These are phyloP conservation scores for Oemleria cerasiformis DNA, from an alignment of 306 rosid species.

Conservation along the genomic window DNA sequence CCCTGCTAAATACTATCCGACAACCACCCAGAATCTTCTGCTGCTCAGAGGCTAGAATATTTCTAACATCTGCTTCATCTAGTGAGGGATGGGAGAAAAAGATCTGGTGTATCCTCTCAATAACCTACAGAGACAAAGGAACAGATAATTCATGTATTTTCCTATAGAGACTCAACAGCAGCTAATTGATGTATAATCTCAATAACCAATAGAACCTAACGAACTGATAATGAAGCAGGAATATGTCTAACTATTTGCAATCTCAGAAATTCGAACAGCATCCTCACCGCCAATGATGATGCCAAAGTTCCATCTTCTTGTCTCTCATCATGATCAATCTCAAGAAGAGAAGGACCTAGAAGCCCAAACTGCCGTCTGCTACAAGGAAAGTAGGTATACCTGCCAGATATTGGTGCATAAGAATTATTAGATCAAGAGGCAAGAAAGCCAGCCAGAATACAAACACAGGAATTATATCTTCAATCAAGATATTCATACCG, in stretches of 20 bases:
- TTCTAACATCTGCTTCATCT: conserved; percentile 92
- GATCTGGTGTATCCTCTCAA: conserved; percentile 76
- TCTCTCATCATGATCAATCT: conserved; percentile 92
- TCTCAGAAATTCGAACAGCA: conserved; percentile 8
- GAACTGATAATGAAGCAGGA: conserved; percentile 26
- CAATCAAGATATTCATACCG: conserved; percentile 46
- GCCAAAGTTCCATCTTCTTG: conserved; percentile 92
- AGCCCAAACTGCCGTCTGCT: conserved; percentile 99
- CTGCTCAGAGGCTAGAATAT: conserved; percentile 83
- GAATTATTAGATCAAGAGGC: background rate
- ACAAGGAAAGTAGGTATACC: conserved; percentile 93
- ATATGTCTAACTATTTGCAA: conserved; percentile 13
- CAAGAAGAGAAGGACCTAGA: conserved; percentile 91
- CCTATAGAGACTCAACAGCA: conserved; percentile 38
- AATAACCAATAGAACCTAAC: conserved; percentile 53
- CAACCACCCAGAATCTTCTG: conserved; percentile 82
- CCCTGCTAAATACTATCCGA: conserved; percentile 90
- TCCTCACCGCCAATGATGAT: conserved; percentile 75
- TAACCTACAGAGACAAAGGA: conserved; percentile 49
- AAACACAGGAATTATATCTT: conserved; percentile 7
- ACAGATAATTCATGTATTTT: conserved; percentile 46
- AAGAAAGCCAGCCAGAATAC: conserved; percentile 24
- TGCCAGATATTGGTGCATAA: conserved; percentile 34
- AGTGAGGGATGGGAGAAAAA: conserved; percentile 70
- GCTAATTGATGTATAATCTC: conserved; percentile 57